Base-by-base conservation (phyloP, 225 moss, liverwort and hornwort species). In the Thuidium tamariscinum region DNA sequence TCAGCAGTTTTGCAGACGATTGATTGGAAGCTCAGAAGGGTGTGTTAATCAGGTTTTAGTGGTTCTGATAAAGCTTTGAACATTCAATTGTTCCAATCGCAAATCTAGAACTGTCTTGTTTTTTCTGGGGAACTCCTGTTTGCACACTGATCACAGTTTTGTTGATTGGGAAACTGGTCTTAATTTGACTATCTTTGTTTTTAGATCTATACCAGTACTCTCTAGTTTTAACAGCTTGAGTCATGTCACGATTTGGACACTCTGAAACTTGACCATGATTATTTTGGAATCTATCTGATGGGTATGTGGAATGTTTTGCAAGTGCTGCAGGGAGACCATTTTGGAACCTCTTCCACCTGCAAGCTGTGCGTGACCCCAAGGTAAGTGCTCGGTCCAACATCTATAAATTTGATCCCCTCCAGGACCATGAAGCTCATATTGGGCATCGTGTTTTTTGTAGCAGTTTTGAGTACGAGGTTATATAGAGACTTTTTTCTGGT, bases 301-400 rank as follows among this genome's bases (percentile, higher is more conserved):
- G 62, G 80, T 44, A 10, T 18, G n/a, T 49, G 49, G 39, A 61
- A 51, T 89, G 59, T 29, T 64, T 85, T 74, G 68, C 76, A 76
- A 76, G 80, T 59, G 26, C 51, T 89, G 84, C 94, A 97, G 97
- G 97, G 80, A 95, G 92, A 72, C 94, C 96, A 16, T 98, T 98
- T 77, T 97, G 98, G 98, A 98, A 96, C 69, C 93, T 98, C 61
- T 98, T 98, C 87, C 98, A 98, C 83, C 82, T 97, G 82, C 96
- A 98, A 63, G 95, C 98, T 61, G 95, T 98, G 95, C 95, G 91
- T 49, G 96, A 96, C 81, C 81, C 91, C 81, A 94, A 95, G 95
- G 97, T 97, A 44, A 44, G 66, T 39, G 78, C 26, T 55, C 52
- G 41, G 84, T 34, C 21, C 74, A 57, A 9, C 26, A 36, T 81